Evolutionary conservation across 2,329 filamentous ascomycete genomes (phyloP).

Genomic region (Aphanoascus verrucosus): DNA sequence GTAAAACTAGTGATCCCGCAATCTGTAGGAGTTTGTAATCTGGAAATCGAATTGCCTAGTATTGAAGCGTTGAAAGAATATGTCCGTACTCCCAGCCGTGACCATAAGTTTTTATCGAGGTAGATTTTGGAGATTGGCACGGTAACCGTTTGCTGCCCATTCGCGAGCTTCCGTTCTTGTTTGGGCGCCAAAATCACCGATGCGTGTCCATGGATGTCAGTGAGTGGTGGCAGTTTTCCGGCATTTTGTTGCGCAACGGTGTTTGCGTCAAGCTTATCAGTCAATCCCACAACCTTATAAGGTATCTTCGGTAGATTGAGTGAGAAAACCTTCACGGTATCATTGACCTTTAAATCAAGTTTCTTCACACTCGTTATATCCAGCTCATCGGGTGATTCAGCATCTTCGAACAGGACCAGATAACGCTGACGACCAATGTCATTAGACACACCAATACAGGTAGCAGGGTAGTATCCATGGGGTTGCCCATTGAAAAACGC

Average conservation of each 20-base stretch:
- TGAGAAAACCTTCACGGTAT: slow-evolving; percentile 39
- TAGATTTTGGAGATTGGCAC: slow-evolving; percentile 39
- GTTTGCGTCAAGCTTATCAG: slow-evolving; percentile 23
- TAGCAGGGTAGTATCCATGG: slow-evolving; percentile 50
- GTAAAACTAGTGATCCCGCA: slow-evolving; percentile 35
- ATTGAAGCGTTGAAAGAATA: slow-evolving; percentile 25
- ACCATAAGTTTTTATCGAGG: slow-evolving; percentile 39
- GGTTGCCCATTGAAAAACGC: slow-evolving; percentile 48
- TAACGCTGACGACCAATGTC: slow-evolving; percentile 33
- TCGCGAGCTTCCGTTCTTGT: slow-evolving; percentile 19
- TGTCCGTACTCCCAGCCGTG: slow-evolving; percentile 33
- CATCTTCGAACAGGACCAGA: slow-evolving; percentile 37
- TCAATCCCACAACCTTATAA: slow-evolving; percentile 35
- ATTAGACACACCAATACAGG: slow-evolving; percentile 41
- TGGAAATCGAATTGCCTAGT: slow-evolving; percentile 15
- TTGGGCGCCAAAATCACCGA: slow-evolving; percentile 34
- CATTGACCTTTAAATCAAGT: slow-evolving; percentile 36
- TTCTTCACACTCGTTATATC: slow-evolving; percentile 32
- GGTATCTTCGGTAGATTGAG: slow-evolving; percentile 33
- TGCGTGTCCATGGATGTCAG: slow-evolving; percentile 36
- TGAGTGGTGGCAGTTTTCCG: slow-evolving; percentile 24
- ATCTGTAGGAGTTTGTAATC: slow-evolving; percentile 31
- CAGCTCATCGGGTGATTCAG: slow-evolving; percentile 31
- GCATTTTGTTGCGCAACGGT: slow-evolving; percentile 20
- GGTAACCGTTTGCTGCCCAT: slow-evolving; percentile 24